These are phyloP conservation scores for Beauveria sp. DNA, from an alignment of 2,329 filamentous ascomycete species.

Conservation along the genomic window DNA sequence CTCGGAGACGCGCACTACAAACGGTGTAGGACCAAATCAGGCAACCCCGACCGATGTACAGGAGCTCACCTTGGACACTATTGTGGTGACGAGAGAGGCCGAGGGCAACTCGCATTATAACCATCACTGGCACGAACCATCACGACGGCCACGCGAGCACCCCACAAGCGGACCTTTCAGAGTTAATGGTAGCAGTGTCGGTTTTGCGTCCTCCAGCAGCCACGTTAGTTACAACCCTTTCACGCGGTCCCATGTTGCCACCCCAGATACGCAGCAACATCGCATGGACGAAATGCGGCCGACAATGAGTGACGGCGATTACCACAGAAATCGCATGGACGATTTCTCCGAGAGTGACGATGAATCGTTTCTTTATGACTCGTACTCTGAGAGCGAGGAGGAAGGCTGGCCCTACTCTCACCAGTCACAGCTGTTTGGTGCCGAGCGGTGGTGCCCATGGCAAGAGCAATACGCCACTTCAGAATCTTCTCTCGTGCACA, in stretches of 20 bases:
- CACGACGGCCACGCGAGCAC: neutral
- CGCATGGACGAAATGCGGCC: neutral
- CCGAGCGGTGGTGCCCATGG: neutral
- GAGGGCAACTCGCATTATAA: neutral
- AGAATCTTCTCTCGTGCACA: neutral
- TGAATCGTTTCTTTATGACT: neutral
- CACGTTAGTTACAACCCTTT: neutral
- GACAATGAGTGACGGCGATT: neutral
- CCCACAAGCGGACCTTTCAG: neutral
- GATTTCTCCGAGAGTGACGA: neutral
- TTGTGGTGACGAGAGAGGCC: neutral
- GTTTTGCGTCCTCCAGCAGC: neutral
- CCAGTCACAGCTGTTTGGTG: neutral
- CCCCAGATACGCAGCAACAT: neutral
- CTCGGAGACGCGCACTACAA: neutral
- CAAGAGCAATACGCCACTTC: neutral
- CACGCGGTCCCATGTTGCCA: neutral
- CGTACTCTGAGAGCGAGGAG: neutral
- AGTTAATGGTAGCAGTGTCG: slow-evolving; percentile 1
- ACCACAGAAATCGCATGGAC: neutral
- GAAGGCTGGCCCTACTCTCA: neutral
- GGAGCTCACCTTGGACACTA: neutral
- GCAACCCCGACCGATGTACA: neutral
- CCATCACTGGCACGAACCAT: neutral
- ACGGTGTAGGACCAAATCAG: neutral